phyloP scores from a whole-genome alignment of 805 yeast genomes.

The Ogataea naganishii region DNA sequence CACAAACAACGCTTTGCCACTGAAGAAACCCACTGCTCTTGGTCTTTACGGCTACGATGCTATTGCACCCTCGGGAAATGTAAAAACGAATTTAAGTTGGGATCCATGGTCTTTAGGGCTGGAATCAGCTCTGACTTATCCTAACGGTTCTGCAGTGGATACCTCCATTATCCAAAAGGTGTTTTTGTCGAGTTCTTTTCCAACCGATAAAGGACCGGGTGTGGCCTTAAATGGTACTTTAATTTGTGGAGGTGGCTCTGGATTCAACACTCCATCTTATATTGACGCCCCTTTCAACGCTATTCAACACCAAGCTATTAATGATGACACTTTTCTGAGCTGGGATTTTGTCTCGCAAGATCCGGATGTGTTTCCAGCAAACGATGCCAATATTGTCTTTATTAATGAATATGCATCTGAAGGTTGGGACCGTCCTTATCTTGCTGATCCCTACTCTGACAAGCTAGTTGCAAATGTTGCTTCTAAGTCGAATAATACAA shows the following conservation, averaged over 20 bases:
- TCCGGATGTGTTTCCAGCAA: conserved; percentile 34
- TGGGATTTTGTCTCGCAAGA: conserved; percentile 26
- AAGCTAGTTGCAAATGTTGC: conserved; percentile 41
- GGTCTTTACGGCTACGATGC: conserved; percentile 11
- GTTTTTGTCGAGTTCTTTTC: conserved; percentile 5
- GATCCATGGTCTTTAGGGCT: conserved; percentile 6
- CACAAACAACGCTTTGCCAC: conserved; percentile 41
- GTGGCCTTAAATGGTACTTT: conserved; percentile 38
- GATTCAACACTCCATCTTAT: conserved; percentile 46
- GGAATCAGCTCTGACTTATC: conserved; percentile 3
- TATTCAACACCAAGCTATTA: conserved; percentile 33
- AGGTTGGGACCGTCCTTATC: conserved; percentile 42
- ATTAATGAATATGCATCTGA: conserved; percentile 51
- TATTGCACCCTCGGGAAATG: conserved; percentile 2
- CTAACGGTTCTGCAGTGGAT: conserved; percentile 6
- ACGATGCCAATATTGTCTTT: conserved; percentile 44
- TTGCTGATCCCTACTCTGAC: conserved; percentile 51
- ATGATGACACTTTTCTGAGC: conserved; percentile 8
- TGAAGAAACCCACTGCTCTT: conserved; percentile 41
- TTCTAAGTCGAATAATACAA: conserved; percentile 40
- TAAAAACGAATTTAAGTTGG: background rate
- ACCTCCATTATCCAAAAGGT: background rate
- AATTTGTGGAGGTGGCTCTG: conserved; percentile 60
- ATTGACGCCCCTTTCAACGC: conserved; percentile 54
- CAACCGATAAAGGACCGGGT: conserved; percentile 6